phyloP scores from a whole-genome alignment of 306 rosid genomes.

The Morella rubra region DNA sequence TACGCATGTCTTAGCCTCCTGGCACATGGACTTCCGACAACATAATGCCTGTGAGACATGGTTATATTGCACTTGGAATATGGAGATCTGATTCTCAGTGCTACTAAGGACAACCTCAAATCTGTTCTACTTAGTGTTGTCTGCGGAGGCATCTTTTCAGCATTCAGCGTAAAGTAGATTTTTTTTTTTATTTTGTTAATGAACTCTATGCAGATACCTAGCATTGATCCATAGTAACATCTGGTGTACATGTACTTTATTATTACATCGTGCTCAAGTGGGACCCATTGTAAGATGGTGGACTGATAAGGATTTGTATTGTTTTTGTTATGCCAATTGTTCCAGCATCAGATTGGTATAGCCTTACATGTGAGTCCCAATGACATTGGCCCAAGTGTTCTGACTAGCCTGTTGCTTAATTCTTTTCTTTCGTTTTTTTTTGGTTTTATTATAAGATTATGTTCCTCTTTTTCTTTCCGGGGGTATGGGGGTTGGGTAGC shows the following conservation, averaged over 20 bases:
- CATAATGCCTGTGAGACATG: not conserved
- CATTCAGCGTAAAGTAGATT: not conserved
- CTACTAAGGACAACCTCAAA: not conserved
- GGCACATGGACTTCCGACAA: not conserved
- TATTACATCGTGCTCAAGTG: not conserved
- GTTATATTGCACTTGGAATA: not conserved
- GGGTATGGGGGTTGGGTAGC: not conserved
- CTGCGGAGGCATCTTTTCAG: not conserved
- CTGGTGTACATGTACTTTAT: not conserved
- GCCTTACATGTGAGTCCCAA: not conserved
- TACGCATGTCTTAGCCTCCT: not conserved
- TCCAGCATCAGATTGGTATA: not conserved
- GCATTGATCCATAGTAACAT: not conserved
- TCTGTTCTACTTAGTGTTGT: not conserved
- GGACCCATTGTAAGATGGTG: not conserved
- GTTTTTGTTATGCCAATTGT: constrained; percentile 13
- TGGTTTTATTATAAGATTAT: no score
- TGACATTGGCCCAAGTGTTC: not conserved
- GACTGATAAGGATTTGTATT: constrained; percentile 12
- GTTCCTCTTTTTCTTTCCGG: no score
- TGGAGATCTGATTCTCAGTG: not conserved
- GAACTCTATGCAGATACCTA: not conserved
- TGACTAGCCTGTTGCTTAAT: not conserved
- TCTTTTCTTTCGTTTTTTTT: no score
- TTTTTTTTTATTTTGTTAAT: not conserved